A percentile compares a stretch with the other conserved stretches of the same genome.
These are phyloP conservation scores for Cystoderma amianthinum DNA, from an alignment of 768 basidiomycete species.

Conservation along the genomic window DNA sequence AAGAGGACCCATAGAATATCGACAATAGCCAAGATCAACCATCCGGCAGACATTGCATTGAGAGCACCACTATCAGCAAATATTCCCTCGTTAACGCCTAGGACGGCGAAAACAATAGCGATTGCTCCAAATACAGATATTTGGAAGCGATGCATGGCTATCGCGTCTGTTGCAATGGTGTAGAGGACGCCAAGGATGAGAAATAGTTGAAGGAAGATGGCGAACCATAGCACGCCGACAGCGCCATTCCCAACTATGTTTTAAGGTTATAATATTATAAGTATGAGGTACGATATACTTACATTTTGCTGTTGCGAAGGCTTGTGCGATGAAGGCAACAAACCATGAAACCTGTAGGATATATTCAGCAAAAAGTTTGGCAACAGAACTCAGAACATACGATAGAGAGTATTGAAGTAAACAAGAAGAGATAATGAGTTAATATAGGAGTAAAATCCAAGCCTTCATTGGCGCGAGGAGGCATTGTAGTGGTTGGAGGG, in stretches of 20 bases:
- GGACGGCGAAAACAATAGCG: constrained; percentile 82
- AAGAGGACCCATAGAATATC: constrained; percentile 95
- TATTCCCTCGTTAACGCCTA: constrained; percentile 63
- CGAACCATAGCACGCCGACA: constrained; percentile 76
- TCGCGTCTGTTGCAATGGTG: constrained; percentile 80
- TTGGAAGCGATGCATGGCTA: constrained; percentile 90
- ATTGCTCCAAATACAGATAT: constrained; percentile 86
- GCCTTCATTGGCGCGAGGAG: constrained; percentile 54
- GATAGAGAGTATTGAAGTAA: constrained; percentile 76
- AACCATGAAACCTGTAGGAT: constrained; percentile 61
- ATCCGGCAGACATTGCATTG: constrained; percentile 88
- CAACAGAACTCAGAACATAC: constrained; percentile 36
- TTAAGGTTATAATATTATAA: constrained; percentile 4
- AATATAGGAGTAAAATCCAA: constrained; percentile 85
- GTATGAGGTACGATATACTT: constrained; percentile 6
- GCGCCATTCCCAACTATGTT: constrained; percentile 29
- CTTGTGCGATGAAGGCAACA: constrained; percentile 72
- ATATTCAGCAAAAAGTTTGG: no score
- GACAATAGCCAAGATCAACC: constrained; percentile 87
- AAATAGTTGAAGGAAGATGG: constrained; percentile 70
- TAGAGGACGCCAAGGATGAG: constrained; percentile 68
- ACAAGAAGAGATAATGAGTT: constrained; percentile 87
- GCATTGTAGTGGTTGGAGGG: constrained; percentile 21
- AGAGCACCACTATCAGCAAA: constrained; percentile 45
- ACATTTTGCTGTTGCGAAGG: constrained; percentile 54